Conservation (phyloP, 306 rosid species). For the Casuarina glauca region DNA sequence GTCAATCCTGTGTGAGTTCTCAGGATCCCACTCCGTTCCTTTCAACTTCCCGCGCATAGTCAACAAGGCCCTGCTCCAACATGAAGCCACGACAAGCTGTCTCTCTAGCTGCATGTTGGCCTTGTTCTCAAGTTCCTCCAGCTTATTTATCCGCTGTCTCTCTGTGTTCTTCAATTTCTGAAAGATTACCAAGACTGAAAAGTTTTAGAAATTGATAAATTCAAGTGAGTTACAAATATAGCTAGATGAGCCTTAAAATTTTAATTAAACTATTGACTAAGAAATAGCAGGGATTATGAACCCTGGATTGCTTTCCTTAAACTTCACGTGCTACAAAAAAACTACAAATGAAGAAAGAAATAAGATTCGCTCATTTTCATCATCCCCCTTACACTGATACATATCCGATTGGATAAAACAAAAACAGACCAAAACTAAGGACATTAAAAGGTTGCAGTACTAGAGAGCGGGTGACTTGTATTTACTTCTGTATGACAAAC, state of each 20-base stretch:
- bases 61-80: constrained; percentile 81
- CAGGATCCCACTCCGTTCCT: constrained; percentile 97
- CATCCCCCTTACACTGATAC: neutral
- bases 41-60: constrained; percentile 71
- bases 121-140: constrained; percentile 78
- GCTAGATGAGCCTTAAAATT: neutral
- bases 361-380: neutral
- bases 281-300: neutral
- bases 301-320: neutral
- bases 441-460: neutral
- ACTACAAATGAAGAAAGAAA: neutral
- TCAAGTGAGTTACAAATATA: neutral
- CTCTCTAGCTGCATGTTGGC: constrained; percentile 89
- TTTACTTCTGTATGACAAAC: neutral
- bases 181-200: constrained; percentile 24
- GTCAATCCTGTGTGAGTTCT: constrained; percentile 75
- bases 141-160: constrained; percentile 63
- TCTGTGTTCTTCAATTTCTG: constrained; percentile 84
- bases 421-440: neutral
- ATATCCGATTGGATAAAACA: neutral
- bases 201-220: constrained; percentile 19
- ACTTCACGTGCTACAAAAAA: neutral
- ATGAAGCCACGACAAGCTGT: constrained; percentile 95
- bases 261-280: neutral
- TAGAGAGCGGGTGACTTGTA: neutral